A percentile compares a stretch with the other conserved stretches of the same genome.
Evolutionary conservation across 192 early-diverging fungal species (phyloP).

Genomic region (Backusella circina): DNA sequence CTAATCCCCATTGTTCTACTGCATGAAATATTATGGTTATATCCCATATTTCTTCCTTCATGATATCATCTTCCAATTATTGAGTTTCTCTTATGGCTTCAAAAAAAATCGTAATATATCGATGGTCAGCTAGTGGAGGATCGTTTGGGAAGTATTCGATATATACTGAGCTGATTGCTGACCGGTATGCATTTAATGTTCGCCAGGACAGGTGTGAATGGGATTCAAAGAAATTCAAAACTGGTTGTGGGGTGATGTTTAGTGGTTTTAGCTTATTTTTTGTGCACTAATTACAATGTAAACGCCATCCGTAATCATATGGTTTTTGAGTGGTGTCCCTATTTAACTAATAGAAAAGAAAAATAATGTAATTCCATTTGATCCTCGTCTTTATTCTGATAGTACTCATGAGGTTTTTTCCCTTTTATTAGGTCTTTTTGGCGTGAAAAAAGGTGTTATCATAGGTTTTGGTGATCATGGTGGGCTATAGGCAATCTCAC

Average conservation of each 20-base stretch:
- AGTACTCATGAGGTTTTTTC: background rate
- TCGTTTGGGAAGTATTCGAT: background rate
- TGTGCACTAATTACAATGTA: background rate
- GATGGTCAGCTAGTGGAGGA: background rate
- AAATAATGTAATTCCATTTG: background rate
- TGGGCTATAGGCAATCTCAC: background rate
- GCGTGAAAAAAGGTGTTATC: background rate
- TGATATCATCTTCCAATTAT: too few relatives aligned
- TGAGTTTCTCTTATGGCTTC: background rate
- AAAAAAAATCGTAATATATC: background rate
- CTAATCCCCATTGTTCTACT: background rate
- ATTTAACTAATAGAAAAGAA: background rate
- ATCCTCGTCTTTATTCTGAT: background rate
- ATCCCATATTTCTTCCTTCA: background rate
- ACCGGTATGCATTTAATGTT: slow-evolving; percentile 5
- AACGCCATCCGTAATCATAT: background rate
- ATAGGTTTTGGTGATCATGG: background rate
- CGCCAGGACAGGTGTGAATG: background rate
- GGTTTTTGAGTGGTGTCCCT: background rate
- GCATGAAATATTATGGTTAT: background rate
- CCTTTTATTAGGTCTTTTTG: background rate
- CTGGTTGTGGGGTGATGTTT: background rate
- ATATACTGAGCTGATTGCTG: background rate
- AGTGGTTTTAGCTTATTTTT: background rate
- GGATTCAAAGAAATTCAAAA: background rate